Conservation (phyloP, 164 flowering plant genomes). For the Saururus chinensis region DNA sequence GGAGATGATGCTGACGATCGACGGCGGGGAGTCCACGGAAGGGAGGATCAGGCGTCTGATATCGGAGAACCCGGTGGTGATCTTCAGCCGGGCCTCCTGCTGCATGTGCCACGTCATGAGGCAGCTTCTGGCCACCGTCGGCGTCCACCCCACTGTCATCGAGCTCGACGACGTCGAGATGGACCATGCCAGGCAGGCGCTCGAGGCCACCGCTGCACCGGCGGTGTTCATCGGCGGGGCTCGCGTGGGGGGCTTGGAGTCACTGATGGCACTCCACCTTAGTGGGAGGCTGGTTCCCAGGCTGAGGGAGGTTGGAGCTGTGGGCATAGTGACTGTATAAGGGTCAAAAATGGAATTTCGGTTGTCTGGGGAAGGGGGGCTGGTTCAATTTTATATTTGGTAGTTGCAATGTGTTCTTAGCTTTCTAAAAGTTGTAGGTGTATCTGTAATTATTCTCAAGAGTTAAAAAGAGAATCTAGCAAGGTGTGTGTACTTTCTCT, state of each 20-base stretch:
- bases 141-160: constrained; percentile 88
- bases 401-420: too few relatives aligned
- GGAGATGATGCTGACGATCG: constrained; percentile 39
- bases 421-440: too few relatives aligned
- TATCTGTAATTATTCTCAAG: too few relatives aligned
- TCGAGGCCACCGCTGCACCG: constrained; percentile 26
- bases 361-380: not conserved
- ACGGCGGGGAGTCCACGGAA: constrained; percentile 59
- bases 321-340: not conserved
- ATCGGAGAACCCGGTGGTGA: constrained; percentile 74
- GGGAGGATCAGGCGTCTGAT: constrained; percentile 55
- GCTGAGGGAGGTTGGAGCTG: constrained; percentile 32
- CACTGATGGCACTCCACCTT: constrained; percentile 66
- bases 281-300: constrained; percentile 53
- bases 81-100: constrained; percentile 69
- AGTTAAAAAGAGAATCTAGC: too few relatives aligned
- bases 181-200: not conserved
- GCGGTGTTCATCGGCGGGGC: constrained; percentile 74
- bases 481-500: too few relatives aligned
- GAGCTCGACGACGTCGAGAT: constrained; percentile 70
- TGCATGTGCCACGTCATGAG: constrained; percentile 97
- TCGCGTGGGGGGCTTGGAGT: constrained; percentile 67
- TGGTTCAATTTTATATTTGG: too few relatives aligned
- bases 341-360: not conserved
- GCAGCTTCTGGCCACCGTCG: constrained; percentile 50